These are phyloP conservation scores for Claviceps spartinae DNA, from an alignment of 2,329 filamentous ascomycete genomes.

Conservation along the genomic window DNA sequence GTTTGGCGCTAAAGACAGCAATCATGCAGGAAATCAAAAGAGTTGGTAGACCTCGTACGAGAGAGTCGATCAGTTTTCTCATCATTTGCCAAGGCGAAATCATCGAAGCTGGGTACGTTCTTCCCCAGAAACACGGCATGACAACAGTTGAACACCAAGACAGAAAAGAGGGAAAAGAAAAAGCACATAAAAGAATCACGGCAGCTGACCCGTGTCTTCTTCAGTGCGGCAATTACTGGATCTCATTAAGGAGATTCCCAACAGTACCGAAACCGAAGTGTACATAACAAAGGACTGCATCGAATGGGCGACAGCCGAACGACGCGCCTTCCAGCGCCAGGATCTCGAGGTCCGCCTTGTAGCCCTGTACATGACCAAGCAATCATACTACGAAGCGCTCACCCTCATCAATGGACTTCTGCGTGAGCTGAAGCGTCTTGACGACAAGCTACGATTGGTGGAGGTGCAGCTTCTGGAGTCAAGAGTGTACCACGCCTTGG, in stretches of 20 bases:
- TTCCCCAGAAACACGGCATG: too few species aligned
- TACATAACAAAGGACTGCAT: slow-evolving; percentile 96
- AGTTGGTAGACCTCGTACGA: slow-evolving; percentile 79
- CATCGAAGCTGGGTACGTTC: slow-evolving; percentile 82
- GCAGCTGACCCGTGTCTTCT: slow-evolving; percentile 1
- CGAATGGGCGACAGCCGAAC: slow-evolving; percentile 94
- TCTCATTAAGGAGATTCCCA: slow-evolving; percentile 83
- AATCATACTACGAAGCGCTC: slow-evolving; percentile 92
- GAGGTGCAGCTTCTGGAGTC: slow-evolving; percentile 97
- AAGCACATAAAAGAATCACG: not conserved
- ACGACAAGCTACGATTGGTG: slow-evolving; percentile 95
- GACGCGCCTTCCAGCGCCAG: slow-evolving; percentile 90
- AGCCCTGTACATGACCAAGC: slow-evolving; percentile 88
- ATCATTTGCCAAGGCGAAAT: slow-evolving; percentile 97
- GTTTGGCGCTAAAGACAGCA: slow-evolving; percentile 3
- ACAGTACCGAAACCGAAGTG: slow-evolving; percentile 89
- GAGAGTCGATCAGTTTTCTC: slow-evolving; percentile 84
- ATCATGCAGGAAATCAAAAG: slow-evolving; percentile 52
- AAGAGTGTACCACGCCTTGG: slow-evolving; percentile 89
- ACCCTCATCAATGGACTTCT: slow-evolving; percentile 93
- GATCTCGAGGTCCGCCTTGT: slow-evolving; percentile 96
- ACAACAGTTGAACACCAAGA: not conserved
- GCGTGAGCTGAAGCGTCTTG: slow-evolving; percentile 90
- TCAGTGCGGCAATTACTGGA: slow-evolving; percentile 92
- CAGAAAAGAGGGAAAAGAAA: not conserved